These are phyloP conservation scores for Phytophthora pisi DNA, from an alignment of 352 stramenopile species.

Conservation along the genomic window DNA sequence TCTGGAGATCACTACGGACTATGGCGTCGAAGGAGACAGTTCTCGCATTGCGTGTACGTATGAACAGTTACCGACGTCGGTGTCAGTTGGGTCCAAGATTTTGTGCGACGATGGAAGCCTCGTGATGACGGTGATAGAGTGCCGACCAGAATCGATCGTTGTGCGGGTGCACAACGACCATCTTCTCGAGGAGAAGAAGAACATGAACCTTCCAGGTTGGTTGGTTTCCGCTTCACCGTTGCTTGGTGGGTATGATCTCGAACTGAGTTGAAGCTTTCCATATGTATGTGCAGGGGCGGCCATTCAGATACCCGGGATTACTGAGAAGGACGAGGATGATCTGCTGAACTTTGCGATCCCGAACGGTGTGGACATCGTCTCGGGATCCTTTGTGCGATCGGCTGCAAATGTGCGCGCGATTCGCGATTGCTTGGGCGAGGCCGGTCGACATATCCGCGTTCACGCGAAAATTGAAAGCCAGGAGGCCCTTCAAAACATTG, in stretches of 20 bases:
- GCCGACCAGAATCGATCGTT: conserved; percentile 72
- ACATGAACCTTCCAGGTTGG: conserved; percentile 96
- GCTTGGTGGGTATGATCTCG: background rate
- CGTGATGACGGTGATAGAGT: conserved; percentile 91
- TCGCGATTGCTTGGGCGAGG: conserved; percentile 83
- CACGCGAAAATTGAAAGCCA: conserved; percentile 99
- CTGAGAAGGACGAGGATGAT: conserved; percentile 93
- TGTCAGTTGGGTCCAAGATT: conserved; percentile 93
- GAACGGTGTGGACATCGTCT: conserved; percentile 98
- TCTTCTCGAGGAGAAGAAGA: conserved; percentile 95
- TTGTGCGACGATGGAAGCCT: conserved; percentile 96
- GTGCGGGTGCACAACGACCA: conserved; percentile 87
- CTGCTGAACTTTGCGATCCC: conserved; percentile 96
- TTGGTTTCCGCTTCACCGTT: conserved; percentile 7
- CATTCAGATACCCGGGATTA: conserved; percentile 93
- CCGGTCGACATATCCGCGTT: conserved; percentile 90
- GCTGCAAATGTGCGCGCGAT: conserved; percentile 95
- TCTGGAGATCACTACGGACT: conserved; percentile 92
- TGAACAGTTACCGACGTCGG: conserved; percentile 89
- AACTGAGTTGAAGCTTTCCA: conserved; percentile 4
- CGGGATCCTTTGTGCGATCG: conserved; percentile 98
- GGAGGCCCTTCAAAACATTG: conserved; percentile 96
- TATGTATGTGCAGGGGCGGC: conserved; percentile 49
- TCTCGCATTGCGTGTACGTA: conserved; percentile 95
- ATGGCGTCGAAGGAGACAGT: conserved; percentile 76